Evolutionary conservation across 1,284 basidiomycete genomes (phyloP).

Genomic region (Waitea zeae): DNA sequence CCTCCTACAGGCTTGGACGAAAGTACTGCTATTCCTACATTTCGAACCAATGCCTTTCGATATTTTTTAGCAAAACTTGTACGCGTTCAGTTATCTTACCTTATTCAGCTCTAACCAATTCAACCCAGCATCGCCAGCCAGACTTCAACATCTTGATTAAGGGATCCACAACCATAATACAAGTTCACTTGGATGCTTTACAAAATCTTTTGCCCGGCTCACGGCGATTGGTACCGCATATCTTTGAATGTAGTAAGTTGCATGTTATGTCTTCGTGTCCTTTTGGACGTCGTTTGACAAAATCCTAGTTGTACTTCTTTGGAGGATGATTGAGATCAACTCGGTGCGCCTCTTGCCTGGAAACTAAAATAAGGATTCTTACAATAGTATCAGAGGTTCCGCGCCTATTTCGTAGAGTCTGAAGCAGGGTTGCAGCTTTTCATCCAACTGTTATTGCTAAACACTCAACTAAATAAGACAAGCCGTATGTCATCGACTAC

Average conservation of each 20-base stretch:
- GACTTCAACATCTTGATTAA: conserved; percentile 75
- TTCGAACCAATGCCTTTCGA: conserved; percentile 73
- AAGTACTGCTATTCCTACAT: conserved; percentile 30
- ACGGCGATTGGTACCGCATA: conserved; percentile 61
- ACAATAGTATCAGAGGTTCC: conserved; percentile 60
- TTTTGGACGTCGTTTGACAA: conserved; percentile 3
- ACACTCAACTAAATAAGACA: conserved; percentile 79
- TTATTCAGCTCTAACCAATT: conserved; percentile 1
- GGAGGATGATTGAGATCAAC: conserved; percentile 84
- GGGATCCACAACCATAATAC: conserved; percentile 54
- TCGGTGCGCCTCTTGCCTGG: conserved; percentile 39
- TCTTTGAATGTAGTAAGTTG: conserved; percentile 59
- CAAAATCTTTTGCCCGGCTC: conserved; percentile 73
- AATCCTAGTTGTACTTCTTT: conserved; percentile 76
- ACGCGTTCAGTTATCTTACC: conserved; percentile 13
- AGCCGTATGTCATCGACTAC: conserved; percentile 45
- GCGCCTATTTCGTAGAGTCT: conserved; percentile 61
- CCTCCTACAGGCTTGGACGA: conserved; percentile 22
- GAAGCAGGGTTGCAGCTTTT: conserved; percentile 63
- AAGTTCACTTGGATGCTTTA: conserved; percentile 55
- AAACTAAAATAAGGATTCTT: background rate
- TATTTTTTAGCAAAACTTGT: conserved; percentile 83
- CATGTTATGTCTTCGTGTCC: background rate
- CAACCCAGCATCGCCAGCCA: conserved; percentile 60
- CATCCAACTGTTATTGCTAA: conserved; percentile 62